A percentile compares a stretch with the other conserved stretches of the same genome.
Conservation (phyloP, 345 rosid genomes). For the Dovyalis caffra region DNA sequence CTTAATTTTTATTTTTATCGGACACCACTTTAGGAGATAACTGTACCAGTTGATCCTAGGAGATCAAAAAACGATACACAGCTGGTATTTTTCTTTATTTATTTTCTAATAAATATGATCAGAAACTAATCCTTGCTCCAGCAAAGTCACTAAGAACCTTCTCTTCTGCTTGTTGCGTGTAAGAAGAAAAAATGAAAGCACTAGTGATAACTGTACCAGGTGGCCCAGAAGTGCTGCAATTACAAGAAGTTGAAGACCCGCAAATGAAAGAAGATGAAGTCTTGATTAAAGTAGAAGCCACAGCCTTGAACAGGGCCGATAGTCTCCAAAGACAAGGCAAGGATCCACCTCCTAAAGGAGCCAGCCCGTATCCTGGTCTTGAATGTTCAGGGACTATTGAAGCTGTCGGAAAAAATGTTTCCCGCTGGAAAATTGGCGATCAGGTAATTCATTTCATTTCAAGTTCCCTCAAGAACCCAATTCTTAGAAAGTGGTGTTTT, state of each 20-base stretch:
- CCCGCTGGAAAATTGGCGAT: conserved; percentile 80
- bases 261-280: conserved; percentile 63
- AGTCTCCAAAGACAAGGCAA: conserved; percentile 66
- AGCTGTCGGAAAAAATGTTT: conserved; percentile 56
- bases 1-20: too few relatives aligned
- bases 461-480: background rate
- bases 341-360: conserved; percentile 73
- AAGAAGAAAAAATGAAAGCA: conserved; percentile 58
- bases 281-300: conserved; percentile 63
- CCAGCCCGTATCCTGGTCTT: conserved; percentile 70
- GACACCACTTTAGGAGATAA: too few relatives aligned
- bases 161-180: background rate
- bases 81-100: too few relatives aligned
- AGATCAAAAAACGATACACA: too few relatives aligned
- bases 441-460: conserved; percentile 48
- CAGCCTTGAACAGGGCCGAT: conserved; percentile 82
- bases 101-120: too few relatives aligned
- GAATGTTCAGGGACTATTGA: conserved; percentile 85
- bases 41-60: too few relatives aligned
- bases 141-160: background rate
- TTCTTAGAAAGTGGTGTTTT: background rate
- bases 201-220: conserved; percentile 70
- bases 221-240: conserved; percentile 71
- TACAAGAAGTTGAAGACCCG: conserved; percentile 73
- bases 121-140: too few relatives aligned